phyloP scores from a whole-genome alignment of 169 alveolate genomes.

The Plasmodium vinckei region DNA sequence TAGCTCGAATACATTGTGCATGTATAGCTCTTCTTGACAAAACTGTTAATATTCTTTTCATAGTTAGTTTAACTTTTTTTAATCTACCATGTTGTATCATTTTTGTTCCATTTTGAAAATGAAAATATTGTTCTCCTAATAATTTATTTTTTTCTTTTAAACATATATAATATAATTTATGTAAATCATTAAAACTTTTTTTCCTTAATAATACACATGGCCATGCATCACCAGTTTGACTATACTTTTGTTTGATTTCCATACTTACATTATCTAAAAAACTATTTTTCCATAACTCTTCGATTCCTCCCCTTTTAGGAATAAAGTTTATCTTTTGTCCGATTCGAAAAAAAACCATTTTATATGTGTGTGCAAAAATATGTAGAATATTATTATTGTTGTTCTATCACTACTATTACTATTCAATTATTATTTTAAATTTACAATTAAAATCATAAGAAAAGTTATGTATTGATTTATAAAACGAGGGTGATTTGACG shows the following conservation, averaged over 20 bases:
- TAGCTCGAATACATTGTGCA: conserved; percentile 90
- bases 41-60: conserved; percentile 89
- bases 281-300: conserved; percentile 86
- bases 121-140: conserved; percentile 88
- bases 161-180: conserved; percentile 87
- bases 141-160: conserved; percentile 88
- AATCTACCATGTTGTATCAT: conserved; percentile 88
- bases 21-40: conserved; percentile 89
- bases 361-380: too few species aligned
- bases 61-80: conserved; percentile 88
- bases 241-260: conserved; percentile 77
- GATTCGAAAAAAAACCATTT: conserved; percentile 8
- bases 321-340: conserved; percentile 25
- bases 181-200: conserved; percentile 89
- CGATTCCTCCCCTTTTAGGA: conserved; percentile 87
- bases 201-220: conserved; percentile 87
- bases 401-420: too few species aligned
- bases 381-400: too few species aligned
- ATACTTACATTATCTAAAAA: conserved; percentile 80
- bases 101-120: conserved; percentile 81
- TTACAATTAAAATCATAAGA: too few species aligned
- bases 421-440: too few species aligned
- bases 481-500: too few species aligned
- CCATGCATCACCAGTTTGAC: conserved; percentile 90
- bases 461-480: too few species aligned